A percentile compares a stretch with the other conserved stretches of the same genome.
Conservation (phyloP, 176 grass and related monocot genomes). For the Luzula sylvatica region DNA sequence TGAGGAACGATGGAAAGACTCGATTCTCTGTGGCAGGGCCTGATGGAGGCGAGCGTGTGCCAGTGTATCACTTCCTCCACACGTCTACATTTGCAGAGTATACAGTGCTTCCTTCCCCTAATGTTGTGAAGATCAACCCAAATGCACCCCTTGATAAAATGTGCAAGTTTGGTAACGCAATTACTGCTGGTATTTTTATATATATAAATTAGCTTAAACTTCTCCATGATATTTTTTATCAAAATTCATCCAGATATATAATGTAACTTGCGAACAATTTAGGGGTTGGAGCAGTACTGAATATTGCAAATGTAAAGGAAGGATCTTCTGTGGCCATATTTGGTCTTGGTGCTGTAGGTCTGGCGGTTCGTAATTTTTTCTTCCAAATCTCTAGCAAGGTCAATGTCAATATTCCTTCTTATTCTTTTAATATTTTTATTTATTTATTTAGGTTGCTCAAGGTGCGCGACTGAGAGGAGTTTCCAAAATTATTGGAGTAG, state of each 20-base stretch:
- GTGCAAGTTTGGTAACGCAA: conserved; percentile 64
- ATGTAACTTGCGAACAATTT: too few species aligned
- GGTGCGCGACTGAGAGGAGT: conserved; percentile 53
- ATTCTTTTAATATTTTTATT: too few species aligned
- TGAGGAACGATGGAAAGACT: conserved; percentile 39
- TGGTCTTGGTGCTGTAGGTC: conserved; percentile 74
- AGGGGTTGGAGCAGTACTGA: conserved; percentile 89
- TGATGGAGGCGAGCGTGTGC: not conserved
- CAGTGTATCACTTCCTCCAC: conserved; percentile 88
- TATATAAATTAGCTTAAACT: too few species aligned
- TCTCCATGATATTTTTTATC: too few species aligned
- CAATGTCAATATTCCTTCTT: too few species aligned
- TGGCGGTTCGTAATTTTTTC: conserved; percentile 39
- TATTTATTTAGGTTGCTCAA: conserved; percentile 43
- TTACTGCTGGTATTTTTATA: conserved; percentile 76
- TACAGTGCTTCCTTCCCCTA: conserved; percentile 65
- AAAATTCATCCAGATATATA: too few species aligned
- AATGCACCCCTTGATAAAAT: conserved; percentile 44
- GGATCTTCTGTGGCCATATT: conserved; percentile 61
- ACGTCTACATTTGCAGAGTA: conserved; percentile 92
- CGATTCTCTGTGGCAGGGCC: conserved; percentile 31
- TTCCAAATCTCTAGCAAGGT: too few species aligned
- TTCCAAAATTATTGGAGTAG: conserved; percentile 55
- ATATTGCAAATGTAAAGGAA: conserved; percentile 57
- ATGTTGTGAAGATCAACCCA: conserved; percentile 48